Evolutionary conservation across 106 monocot species (phyloP).

Genomic region (Gastrodia elata): DNA sequence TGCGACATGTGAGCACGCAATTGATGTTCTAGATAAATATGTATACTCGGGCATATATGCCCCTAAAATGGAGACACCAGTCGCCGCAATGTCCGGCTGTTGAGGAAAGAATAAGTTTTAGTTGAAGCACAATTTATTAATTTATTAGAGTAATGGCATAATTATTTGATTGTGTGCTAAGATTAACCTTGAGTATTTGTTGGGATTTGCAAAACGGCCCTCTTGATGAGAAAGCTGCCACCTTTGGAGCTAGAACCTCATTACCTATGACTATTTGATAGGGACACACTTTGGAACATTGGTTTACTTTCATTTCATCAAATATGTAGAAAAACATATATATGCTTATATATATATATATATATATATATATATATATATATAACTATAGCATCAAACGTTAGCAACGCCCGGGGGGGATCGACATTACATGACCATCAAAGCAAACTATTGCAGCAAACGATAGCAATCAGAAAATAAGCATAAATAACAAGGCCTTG

Average conservation of each 20-base stretch:
- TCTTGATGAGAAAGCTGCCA: slow-evolving; percentile 21
- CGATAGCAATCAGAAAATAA: too few species aligned
- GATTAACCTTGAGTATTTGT: slow-evolving; percentile 22
- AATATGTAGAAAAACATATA: not conserved
- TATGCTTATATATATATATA: not conserved
- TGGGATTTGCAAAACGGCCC: slow-evolving; percentile 17
- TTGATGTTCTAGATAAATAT: slow-evolving; percentile 30
- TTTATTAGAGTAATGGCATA: not conserved
- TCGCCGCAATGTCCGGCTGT: not conserved
- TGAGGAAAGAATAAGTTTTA: too few species aligned
- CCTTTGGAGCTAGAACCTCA: slow-evolving; percentile 13
- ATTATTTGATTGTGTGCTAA: not conserved
- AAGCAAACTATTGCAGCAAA: not conserved
- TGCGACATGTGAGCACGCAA: slow-evolving; percentile 26
- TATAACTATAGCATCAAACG: too few species aligned
- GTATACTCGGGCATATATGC: slow-evolving; percentile 17
- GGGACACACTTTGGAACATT: not conserved
- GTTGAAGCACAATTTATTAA: not conserved
- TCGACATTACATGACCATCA: too few species aligned
- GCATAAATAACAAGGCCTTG: too few species aligned
- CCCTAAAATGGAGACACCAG: not conserved
- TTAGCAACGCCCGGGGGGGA: too few species aligned
- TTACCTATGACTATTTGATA: too few species aligned
- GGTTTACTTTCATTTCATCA: too few species aligned
- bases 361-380: too few species aligned